phyloP scores from a whole-genome alignment of 2,329 filamentous ascomycete species.

The Amauroascus niger region DNA sequence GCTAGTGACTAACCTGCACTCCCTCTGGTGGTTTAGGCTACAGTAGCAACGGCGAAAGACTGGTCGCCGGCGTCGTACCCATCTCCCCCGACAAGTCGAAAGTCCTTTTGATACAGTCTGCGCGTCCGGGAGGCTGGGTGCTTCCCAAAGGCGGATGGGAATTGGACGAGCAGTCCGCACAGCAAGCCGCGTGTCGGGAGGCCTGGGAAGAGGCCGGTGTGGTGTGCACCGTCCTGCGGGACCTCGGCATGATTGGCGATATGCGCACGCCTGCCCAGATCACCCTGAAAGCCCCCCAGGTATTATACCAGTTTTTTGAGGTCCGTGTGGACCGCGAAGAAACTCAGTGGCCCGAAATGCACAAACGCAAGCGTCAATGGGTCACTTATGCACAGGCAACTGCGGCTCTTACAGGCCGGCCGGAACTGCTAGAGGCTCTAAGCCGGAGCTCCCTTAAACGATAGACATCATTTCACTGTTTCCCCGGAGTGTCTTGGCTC shows the following conservation, averaged over 20 bases:
- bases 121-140: slow-evolving; percentile 85
- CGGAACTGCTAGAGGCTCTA: slow-evolving; percentile 81
- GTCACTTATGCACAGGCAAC: slow-evolving; percentile 76
- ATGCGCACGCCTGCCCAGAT: slow-evolving; percentile 51
- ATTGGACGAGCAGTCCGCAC: slow-evolving; percentile 75
- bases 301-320: slow-evolving; percentile 55
- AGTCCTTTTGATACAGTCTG: slow-evolving; percentile 89
- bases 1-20: neutral
- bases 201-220: slow-evolving; percentile 98
- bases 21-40: slow-evolving; percentile 56
- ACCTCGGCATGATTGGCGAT: slow-evolving; percentile 79
- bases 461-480: slow-evolving; percentile 6
- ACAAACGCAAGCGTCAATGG: slow-evolving; percentile 87
- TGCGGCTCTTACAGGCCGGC: slow-evolving; percentile 63
- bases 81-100: slow-evolving; percentile 75
- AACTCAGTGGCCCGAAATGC: slow-evolving; percentile 80
- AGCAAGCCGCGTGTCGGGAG: slow-evolving; percentile 76
- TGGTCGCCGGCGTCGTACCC: slow-evolving; percentile 90
- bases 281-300: slow-evolving; percentile 56
- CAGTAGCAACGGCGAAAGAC: slow-evolving; percentile 79
- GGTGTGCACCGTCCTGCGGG: slow-evolving; percentile 69
- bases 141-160: slow-evolving; percentile 98
- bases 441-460: slow-evolving; percentile 64
- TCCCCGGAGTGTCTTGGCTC: neutral
- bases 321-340: slow-evolving; percentile 80